These are phyloP conservation scores for Fusarium tupiense DNA, from an alignment of 2,329 filamentous ascomycete genomes.

Conservation along the genomic window DNA sequence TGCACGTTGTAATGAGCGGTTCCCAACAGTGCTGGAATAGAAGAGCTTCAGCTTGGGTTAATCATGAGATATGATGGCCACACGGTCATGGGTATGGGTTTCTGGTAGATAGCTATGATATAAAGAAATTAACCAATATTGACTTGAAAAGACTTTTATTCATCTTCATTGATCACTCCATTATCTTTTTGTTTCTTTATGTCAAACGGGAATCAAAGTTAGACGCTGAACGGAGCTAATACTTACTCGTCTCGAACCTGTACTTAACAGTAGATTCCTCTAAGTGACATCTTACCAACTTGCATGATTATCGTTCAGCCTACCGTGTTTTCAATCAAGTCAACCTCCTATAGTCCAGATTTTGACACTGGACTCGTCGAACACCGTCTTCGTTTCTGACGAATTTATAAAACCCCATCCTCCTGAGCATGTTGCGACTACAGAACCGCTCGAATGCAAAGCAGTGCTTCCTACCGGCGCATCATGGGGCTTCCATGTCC, in stretches of 20 bases:
- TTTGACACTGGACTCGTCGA: slow-evolving; percentile 40
- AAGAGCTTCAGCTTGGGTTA: slow-evolving; percentile 13
- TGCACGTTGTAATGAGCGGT: slow-evolving; percentile 3
- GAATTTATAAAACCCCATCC: slow-evolving; percentile 54
- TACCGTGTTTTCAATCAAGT: neutral
- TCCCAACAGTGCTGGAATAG: slow-evolving; percentile 9
- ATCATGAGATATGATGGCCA: slow-evolving; percentile 32
- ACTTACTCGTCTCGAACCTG: neutral
- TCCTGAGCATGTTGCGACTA: slow-evolving; percentile 66
- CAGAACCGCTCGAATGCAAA: slow-evolving; percentile 64
- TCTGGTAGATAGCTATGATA: slow-evolving; percentile 31
- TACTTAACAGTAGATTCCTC: neutral
- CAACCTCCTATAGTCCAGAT: slow-evolving; percentile 41
- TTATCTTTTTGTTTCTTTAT: too few species aligned
- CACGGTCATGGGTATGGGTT: slow-evolving; percentile 17
- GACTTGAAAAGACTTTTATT: neutral
- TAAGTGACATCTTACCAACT: neutral
- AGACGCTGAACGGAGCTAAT: neutral
- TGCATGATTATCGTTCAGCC: neutral
- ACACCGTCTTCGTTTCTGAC: slow-evolving; percentile 18
- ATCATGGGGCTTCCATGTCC: slow-evolving; percentile 60
- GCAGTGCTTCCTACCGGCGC: slow-evolving; percentile 60
- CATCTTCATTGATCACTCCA: too few species aligned
- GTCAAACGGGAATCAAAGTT: too few species aligned
- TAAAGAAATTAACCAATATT: slow-evolving; percentile 7